Percentiles rank a stretch among this genome's conserved stretches.
phyloP scores from a whole-genome alignment of 2,329 filamentous ascomycete species.

The Thielaviopsis cerberus region DNA sequence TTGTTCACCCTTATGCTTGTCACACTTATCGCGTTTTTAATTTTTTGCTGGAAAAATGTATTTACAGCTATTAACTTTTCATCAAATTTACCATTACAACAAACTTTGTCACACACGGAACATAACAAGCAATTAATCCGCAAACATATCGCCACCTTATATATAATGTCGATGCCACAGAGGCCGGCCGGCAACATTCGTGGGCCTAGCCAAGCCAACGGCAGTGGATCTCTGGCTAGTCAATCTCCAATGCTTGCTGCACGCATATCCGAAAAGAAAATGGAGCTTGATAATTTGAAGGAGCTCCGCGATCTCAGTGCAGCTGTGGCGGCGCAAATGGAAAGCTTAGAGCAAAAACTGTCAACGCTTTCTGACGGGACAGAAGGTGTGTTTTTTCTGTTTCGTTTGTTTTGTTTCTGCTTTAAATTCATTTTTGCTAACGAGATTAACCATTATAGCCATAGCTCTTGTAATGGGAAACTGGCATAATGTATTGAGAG shows the following conservation, averaged over 20 bases:
- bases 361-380: constrained; percentile 63
- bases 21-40: background rate
- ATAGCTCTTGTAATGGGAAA: constrained; percentile 72
- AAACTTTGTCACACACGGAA: background rate
- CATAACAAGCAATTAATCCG: background rate
- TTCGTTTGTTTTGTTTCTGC: background rate
- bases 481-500: constrained; percentile 71
- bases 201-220: constrained; percentile 32
- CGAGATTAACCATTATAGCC: constrained; percentile 27
- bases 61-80: background rate
- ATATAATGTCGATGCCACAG: constrained; percentile 2
- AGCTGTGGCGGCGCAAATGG: constrained; percentile 64
- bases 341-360: constrained; percentile 60
- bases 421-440: background rate
- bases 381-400: constrained; percentile 36
- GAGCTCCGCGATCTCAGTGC: constrained; percentile 64
- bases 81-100: too few relatives aligned
- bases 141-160: background rate
- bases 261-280: constrained; percentile 71
- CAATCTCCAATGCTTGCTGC: constrained; percentile 54
- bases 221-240: constrained; percentile 26
- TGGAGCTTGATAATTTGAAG: constrained; percentile 60
- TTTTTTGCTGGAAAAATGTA: background rate
- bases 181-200: constrained; percentile 36
- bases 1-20: background rate